Percentiles rank a stretch among this genome's conserved stretches.
phyloP scores from a whole-genome alignment of 2,329 filamentous ascomycete genomes.

The Aspergillus persii region DNA sequence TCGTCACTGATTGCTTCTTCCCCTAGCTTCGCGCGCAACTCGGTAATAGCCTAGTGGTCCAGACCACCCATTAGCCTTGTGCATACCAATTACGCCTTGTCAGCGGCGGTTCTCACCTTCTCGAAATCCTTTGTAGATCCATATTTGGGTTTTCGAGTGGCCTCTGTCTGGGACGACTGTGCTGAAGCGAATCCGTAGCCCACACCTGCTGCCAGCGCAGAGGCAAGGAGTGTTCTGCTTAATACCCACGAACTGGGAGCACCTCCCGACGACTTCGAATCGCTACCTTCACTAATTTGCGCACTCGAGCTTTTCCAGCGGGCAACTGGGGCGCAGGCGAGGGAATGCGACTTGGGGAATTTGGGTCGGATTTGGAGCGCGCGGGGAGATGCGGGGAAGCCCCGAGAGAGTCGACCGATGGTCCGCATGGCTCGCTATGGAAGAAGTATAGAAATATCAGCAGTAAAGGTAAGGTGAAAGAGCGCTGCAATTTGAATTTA shows the following conservation, averaged over 20 bases:
- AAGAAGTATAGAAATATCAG: neutral
- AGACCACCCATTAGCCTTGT: neutral
- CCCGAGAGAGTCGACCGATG: constrained; percentile 20
- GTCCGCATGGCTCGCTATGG: constrained; percentile 23
- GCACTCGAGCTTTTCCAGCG: constrained; percentile 21
- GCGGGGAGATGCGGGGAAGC: constrained; percentile 28
- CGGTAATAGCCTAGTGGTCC: constrained; percentile 52
- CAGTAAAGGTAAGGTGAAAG: no score
- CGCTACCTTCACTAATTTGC: constrained; percentile 8
- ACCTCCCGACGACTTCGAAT: constrained; percentile 13
- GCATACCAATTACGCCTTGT: neutral
- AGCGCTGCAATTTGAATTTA: neutral
- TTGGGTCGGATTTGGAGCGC: constrained; percentile 21
- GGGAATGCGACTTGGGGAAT: constrained; percentile 9
- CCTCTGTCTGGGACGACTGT: constrained; percentile 17
- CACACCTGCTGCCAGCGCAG: constrained; percentile 51
- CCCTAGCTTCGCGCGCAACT: constrained; percentile 54
- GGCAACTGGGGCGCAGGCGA: constrained; percentile 8
- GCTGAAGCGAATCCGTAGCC: constrained; percentile 52
- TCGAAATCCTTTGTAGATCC: constrained; percentile 39
- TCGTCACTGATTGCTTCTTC: constrained; percentile 63
- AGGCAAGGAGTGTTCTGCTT: constrained; percentile 47
- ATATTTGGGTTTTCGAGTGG: constrained; percentile 32
- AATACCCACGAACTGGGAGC: constrained; percentile 44
- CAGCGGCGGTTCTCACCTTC: constrained; percentile 27